Percentiles rank a stretch among this genome's conserved stretches.
Evolutionary conservation across 306 rosid species (phyloP).

Genomic region (Rosa lucieae): DNA sequence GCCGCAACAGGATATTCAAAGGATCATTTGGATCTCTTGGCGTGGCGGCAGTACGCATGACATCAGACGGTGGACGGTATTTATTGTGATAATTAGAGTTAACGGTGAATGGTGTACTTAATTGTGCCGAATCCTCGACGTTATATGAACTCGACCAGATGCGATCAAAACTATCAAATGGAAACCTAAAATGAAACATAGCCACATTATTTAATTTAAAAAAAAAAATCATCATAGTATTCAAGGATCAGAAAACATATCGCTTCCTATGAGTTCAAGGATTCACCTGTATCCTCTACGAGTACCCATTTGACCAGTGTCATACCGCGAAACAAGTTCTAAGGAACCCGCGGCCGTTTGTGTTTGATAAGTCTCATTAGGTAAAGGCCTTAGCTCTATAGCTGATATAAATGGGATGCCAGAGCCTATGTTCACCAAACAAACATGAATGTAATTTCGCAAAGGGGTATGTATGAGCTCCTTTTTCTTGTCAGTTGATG

Average conservation of each 20-base stretch:
- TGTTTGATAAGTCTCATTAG: neutral
- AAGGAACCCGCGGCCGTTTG: conserved; percentile 11
- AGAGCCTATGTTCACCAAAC: conserved; percentile 13
- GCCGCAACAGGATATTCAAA: conserved; percentile 11
- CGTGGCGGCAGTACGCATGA: conserved; percentile 38
- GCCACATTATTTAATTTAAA: neutral
- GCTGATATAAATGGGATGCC: conserved; percentile 28
- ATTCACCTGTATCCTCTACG: neutral
- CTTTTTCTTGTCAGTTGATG: neutral
- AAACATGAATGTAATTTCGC: neutral
- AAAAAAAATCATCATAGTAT: neutral
- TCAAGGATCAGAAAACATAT: neutral
- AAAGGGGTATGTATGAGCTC: conserved; percentile 2
- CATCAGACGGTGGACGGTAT: conserved; percentile 27
- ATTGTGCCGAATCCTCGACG: neutral
- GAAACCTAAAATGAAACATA: conserved; percentile 24
- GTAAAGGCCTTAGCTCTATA: conserved; percentile 24
- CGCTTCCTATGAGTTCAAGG: neutral
- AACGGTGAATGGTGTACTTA: conserved; percentile 12
- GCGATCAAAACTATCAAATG: conserved; percentile 45
- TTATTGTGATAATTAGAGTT: neutral
- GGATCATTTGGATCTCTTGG: conserved; percentile 16
- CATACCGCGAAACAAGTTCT: neutral
- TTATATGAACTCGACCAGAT: conserved; percentile 33
- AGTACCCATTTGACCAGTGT: conserved; percentile 11